Base-by-base conservation (phyloP, 1,139 yeast genomes). In the Suhomyces terraborum region DNA sequence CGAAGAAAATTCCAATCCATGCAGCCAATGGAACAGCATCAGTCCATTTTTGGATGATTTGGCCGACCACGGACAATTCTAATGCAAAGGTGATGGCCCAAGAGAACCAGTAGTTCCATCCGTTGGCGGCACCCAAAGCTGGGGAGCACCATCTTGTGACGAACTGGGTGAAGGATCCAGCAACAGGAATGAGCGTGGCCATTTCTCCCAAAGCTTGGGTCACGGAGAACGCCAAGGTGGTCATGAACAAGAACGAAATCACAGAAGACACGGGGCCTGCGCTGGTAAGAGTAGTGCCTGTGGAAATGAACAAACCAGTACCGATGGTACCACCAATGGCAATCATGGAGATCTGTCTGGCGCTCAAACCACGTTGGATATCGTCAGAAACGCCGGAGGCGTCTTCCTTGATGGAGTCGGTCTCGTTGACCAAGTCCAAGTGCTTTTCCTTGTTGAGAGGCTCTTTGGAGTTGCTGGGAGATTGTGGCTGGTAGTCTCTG, bases 71-170 rank as follows among this genome's bases (percentile, higher is more conserved):
- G 12, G 91, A 83, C 43, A 88, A 69, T 64, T 88, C 96, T 46
- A 87, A 79, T 6, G 95, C 88, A 64, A 79, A 85, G 2, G 95
- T 85, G 50, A 84, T 82, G 41, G 88, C 88, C 93, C 94, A 87
- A 16, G 86, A 79, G 62, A 85, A 86, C 91, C 93, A 86, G 61
- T 88, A 88, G 66, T 80, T 74, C 79, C 88, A 87, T 42, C 93
- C 94, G 53, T 82, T 81, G 35, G 94, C 82, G 43, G 86, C 88
- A 48, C 95, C 94, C 43, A 84, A 67, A 8, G 89, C 79, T 21
- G 83, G 84, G 8, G 85, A 79, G 41, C 78, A 61, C 71, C 86
- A 86, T 56, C 89, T 67, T 40, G 84, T 70, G 22, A 68, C 67
- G 46, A 71, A 73, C 49, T 72, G 77, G 27, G 73, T 66, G 61